Percentiles rank a stretch among this genome's conserved stretches.
Evolutionary conservation across 148 eudicot species (phyloP).

Genomic region (Fagopyrum tataricum): DNA sequence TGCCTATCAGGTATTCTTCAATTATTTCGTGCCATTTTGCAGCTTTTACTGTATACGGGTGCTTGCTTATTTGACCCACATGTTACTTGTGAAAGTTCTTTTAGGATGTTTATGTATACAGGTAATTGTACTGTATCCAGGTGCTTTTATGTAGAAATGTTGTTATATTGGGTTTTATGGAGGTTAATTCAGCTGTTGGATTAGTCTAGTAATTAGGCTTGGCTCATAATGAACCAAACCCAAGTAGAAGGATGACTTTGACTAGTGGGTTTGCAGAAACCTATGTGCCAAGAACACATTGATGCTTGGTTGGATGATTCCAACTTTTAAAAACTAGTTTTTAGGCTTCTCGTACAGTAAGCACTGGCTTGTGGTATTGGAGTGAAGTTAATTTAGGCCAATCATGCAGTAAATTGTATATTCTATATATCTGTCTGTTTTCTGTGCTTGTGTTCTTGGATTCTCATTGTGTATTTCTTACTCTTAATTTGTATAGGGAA

Average conservation of each 20-base stretch:
- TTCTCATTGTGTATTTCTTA: neutral
- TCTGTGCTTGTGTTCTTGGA: neutral
- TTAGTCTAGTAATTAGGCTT: neutral
- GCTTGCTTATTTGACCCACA: neutral
- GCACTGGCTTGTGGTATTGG: neutral
- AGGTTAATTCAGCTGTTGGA: neutral
- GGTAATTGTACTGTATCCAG: neutral
- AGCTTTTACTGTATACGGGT: neutral
- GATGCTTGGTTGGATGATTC: neutral
- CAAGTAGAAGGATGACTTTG: no score
- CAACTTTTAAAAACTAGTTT: neutral
- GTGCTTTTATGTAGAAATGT: neutral
- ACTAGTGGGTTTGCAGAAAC: neutral
- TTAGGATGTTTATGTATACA: neutral
- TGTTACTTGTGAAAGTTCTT: neutral
- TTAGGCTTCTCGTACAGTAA: neutral
- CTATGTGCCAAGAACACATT: neutral
- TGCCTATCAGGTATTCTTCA: slow-evolving; percentile 68
- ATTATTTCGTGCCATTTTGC: neutral
- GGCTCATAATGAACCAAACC: no score
- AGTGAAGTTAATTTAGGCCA: neutral
- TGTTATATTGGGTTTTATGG: neutral
- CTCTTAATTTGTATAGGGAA: slow-evolving; percentile 44
- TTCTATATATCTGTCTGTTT: neutral
- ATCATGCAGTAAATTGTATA: neutral